Conservation (phyloP, 192 early-diverging fungal species). For the Linnemannia exigua region DNA sequence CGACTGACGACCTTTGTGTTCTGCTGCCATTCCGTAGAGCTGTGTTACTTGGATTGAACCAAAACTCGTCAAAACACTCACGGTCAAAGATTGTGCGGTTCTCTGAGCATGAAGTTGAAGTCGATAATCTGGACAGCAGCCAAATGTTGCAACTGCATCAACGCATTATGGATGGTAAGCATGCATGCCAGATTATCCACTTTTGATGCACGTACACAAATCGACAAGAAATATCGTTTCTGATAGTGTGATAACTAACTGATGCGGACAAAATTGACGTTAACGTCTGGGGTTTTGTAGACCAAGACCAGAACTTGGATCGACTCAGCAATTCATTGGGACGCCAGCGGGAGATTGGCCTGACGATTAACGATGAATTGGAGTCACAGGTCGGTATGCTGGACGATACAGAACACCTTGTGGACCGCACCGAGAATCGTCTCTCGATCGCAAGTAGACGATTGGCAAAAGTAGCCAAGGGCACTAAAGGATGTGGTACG, state of each 20-base stretch:
- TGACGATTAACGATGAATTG: conserved; percentile 82
- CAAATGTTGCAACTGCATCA: conserved; percentile 74
- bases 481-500: conserved; percentile 69
- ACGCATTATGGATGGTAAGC: conserved; percentile 73
- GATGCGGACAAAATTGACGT: not conserved
- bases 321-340: conserved; percentile 68
- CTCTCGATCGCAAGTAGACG: conserved; percentile 62
- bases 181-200: not conserved
- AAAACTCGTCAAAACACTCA: conserved; percentile 48
- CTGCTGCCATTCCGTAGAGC: conserved; percentile 21
- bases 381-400: conserved; percentile 77
- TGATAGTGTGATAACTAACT: not conserved
- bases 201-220: not conserved
- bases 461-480: conserved; percentile 64
- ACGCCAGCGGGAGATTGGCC: conserved; percentile 78
- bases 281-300: conserved; percentile 45
- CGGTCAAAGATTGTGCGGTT: conserved; percentile 53
- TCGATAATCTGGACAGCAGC: conserved; percentile 58
- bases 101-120: conserved; percentile 60
- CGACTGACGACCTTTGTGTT: not conserved
- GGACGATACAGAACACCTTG: conserved; percentile 77
- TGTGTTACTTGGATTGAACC: conserved; percentile 46
- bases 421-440: conserved; percentile 68
- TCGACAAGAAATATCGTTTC: too few species aligned
- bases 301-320: conserved; percentile 85